Base-by-base conservation (phyloP, 1,284 basidiomycete species). In the Ganoderma sp. region DNA sequence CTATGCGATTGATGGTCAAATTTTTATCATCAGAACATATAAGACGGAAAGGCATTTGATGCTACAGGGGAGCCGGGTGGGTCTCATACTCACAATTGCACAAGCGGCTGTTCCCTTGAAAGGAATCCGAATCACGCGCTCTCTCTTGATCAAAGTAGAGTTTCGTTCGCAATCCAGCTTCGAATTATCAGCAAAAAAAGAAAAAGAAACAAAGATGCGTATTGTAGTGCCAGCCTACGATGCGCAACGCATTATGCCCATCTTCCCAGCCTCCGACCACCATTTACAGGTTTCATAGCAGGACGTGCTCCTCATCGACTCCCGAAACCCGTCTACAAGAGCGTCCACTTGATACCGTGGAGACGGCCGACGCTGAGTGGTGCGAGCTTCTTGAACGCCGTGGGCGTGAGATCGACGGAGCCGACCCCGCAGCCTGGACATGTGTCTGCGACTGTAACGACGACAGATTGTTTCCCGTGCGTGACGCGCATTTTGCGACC, bases 401-500 rank as follows among this genome's bases (percentile, higher is more conserved):
- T 19, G 5, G 48, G 48, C 19, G 62, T 52, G 7, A 63, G 62
- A 37, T 63, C 62, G 50, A 63, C 57, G 57, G 56, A 57, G 17
- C 63, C 66, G 22, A 22, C 32, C 1, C 32, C 64, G 57, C 66
- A 67, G 10, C 66, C 48, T 22, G 65, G 64, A 50, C 69, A 67
- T 17, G 48, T 45, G 45, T 62, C 32, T 7, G 61, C 43, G 42
- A 62, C 61, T 1, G 45, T 39, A 28, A 62, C 61, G 5, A 37
- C 17, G 17, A 62, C 28, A 10, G 61, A 58, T 22, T 28, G 77
- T 37, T 80, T 80, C 32, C 80, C 79, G 48, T 77, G 59, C 43
- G 66, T 70, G 45, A 65, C 65, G 72, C 75, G 78, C 78, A 81
- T 72, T 63, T 75, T 71, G 73, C 75, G 75, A 34, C 76, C 75